Conservation (phyloP, 2,329 filamentous ascomycete genomes). For the Fusarium pseudoanthophilum region DNA sequence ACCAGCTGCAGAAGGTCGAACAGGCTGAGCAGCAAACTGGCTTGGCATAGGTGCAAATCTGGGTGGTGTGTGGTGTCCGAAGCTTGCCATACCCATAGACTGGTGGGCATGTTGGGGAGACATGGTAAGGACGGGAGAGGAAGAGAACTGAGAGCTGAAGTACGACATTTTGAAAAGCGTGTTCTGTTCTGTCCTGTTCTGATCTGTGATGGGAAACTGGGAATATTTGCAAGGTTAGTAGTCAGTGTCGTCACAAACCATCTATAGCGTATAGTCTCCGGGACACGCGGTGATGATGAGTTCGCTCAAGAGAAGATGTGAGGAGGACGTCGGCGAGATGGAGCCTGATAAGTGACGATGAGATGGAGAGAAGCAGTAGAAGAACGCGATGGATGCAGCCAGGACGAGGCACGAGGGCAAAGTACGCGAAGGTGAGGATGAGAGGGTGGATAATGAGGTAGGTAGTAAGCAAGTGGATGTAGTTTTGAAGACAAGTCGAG, state of each 20-base stretch:
- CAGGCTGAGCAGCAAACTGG: conserved; percentile 45
- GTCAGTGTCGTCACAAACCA: conserved; percentile 48
- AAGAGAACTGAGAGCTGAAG: conserved; percentile 55
- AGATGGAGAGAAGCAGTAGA: neutral
- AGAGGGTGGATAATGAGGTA: neutral
- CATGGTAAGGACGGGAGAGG: conserved; percentile 59
- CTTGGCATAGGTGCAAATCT: conserved; percentile 41
- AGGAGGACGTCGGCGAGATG: conserved; percentile 1
- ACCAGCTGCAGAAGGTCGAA: conserved; percentile 53
- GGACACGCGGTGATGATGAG: conserved; percentile 27
- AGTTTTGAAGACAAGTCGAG: conserved; percentile 7
- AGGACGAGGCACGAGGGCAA: conserved; percentile 24
- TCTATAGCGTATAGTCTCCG: conserved; percentile 35
- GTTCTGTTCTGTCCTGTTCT: neutral
- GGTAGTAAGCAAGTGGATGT: neutral
- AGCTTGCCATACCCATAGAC: conserved; percentile 46
- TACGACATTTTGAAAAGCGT: conserved; percentile 53
- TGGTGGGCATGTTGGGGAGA: conserved; percentile 50
- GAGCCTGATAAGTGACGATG: neutral
- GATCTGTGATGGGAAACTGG: conserved; percentile 30
- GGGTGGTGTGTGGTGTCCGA: conserved; percentile 42
- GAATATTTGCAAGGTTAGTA: conserved; percentile 45
- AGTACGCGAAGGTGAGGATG: conserved; percentile 16
- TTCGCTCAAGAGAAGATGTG: conserved; percentile 8
- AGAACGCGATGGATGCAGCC: conserved; percentile 16